These are phyloP conservation scores for Sarocladium oryzae DNA, from an alignment of 2,329 filamentous ascomycete species.

Conservation along the genomic window DNA sequence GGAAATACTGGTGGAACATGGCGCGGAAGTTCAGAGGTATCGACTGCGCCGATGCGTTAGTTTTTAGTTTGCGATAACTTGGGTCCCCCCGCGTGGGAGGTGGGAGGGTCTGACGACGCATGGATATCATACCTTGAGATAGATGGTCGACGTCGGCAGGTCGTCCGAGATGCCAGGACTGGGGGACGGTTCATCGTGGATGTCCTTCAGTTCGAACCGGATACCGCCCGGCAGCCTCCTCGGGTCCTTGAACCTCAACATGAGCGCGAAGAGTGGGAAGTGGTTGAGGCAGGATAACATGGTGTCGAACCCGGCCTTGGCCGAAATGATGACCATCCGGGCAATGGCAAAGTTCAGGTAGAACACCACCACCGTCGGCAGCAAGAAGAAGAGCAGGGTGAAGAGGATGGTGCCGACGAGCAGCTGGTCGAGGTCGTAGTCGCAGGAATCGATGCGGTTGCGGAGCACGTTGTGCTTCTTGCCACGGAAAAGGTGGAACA, in stretches of 20 bases:
- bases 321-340: slow-evolving; percentile 86
- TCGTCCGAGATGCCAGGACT: slow-evolving; percentile 30
- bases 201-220: slow-evolving; percentile 81
- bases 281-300: slow-evolving; percentile 91
- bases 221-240: slow-evolving; percentile 75
- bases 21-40: slow-evolving; percentile 84
- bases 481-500: slow-evolving; percentile 97
- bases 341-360: slow-evolving; percentile 94
- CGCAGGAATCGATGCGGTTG: slow-evolving; percentile 96
- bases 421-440: slow-evolving; percentile 96
- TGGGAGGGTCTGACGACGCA: too few relatives aligned
- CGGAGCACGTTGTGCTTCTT: slow-evolving; percentile 97
- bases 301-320: slow-evolving; percentile 89
- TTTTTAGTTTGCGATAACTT: neutral
- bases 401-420: slow-evolving; percentile 95
- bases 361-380: slow-evolving; percentile 93
- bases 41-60: slow-evolving; percentile 51
- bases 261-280: slow-evolving; percentile 93
- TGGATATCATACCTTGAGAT: slow-evolving; percentile 60
- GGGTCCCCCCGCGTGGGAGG: too few relatives aligned
- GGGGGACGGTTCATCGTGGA: slow-evolving; percentile 43
- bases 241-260: slow-evolving; percentile 92
- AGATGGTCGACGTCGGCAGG: slow-evolving; percentile 72
- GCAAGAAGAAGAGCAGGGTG: slow-evolving; percentile 86
- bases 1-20: slow-evolving; percentile 97